phyloP scores from a whole-genome alignment of 768 basidiomycete genomes.

The Leccinum disarticulatum region DNA sequence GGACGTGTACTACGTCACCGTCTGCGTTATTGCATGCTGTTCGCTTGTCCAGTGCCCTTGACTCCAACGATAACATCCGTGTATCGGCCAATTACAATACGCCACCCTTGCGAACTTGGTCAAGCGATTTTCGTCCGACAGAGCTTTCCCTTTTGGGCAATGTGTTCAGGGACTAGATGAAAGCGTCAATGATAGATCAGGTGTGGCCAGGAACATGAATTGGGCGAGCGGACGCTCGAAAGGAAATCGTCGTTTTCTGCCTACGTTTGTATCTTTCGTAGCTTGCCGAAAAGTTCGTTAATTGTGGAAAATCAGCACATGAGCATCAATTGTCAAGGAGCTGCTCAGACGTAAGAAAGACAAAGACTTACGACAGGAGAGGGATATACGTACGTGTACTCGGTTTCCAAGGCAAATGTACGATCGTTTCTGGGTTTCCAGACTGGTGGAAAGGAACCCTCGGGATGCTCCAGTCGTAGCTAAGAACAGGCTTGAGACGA shows the following conservation, averaged over 20 bases:
- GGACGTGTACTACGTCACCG: too few relatives aligned
- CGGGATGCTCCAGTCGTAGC: constrained; percentile 32
- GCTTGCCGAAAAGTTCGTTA: constrained; percentile 28
- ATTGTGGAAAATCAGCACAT: too few relatives aligned
- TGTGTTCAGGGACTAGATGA: constrained; percentile 57
- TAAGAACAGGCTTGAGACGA: too few relatives aligned
- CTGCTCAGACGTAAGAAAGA: constrained; percentile 38
- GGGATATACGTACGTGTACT: constrained; percentile 63
- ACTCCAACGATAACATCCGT: constrained; percentile 53
- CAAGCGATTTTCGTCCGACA: constrained; percentile 75
- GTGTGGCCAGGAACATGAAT: constrained; percentile 20
- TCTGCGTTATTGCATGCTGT: too few relatives aligned
- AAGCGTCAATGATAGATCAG: constrained; percentile 11
- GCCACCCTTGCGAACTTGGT: constrained; percentile 62
- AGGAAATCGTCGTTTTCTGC: constrained; percentile 81
- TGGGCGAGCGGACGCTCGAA: constrained; percentile 51
- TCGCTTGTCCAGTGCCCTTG: too few relatives aligned
- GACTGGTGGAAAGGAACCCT: constrained; percentile 72
- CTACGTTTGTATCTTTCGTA: constrained; percentile 86
- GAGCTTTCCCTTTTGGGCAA: constrained; percentile 74
- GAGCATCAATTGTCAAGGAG: constrained; percentile 34
- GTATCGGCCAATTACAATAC: constrained; percentile 30
- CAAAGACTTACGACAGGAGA: neutral
- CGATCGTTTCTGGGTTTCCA: constrained; percentile 58
- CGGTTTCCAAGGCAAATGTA: constrained; percentile 80